phyloP scores from a whole-genome alignment of 2,329 filamentous ascomycete species.

The Sarocladiaceae sp. region DNA sequence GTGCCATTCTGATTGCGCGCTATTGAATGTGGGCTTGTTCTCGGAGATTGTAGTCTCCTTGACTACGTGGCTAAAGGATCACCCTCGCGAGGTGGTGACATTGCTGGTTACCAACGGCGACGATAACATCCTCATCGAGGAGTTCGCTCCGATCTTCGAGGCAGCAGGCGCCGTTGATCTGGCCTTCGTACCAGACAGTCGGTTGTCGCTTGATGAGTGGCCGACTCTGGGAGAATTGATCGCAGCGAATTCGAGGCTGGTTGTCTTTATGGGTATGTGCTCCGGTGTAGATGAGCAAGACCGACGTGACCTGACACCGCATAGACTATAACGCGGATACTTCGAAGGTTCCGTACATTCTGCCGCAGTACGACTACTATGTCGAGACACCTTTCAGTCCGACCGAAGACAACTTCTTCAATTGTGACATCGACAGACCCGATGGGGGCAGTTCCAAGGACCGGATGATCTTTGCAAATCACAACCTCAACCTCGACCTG shows the following conservation, averaged over 20 bases:
- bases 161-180: constrained; percentile 51
- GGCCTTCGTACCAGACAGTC: constrained; percentile 44
- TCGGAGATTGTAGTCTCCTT: constrained; percentile 45
- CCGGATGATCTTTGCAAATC: constrained; percentile 20
- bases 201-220: constrained; percentile 44
- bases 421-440: constrained; percentile 60
- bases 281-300: background rate
- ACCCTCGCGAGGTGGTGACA: constrained; percentile 54
- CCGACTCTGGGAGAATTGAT: constrained; percentile 65
- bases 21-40: constrained; percentile 53
- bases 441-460: constrained; percentile 21
- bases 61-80: constrained; percentile 53
- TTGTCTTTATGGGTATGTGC: constrained; percentile 59
- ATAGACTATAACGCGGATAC: constrained; percentile 53
- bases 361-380: constrained; percentile 56
- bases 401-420: constrained; percentile 49
- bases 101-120: constrained; percentile 57
- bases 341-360: constrained; percentile 47
- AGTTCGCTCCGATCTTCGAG: constrained; percentile 47
- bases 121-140: constrained; percentile 39
- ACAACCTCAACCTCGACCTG: constrained; percentile 15
- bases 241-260: constrained; percentile 51
- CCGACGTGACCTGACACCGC: constrained; percentile 13
- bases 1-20: constrained; percentile 56
- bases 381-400: constrained; percentile 68